phyloP scores from a whole-genome alignment of 2,329 filamentous ascomycete genomes.

The Clathrospora elynae region DNA sequence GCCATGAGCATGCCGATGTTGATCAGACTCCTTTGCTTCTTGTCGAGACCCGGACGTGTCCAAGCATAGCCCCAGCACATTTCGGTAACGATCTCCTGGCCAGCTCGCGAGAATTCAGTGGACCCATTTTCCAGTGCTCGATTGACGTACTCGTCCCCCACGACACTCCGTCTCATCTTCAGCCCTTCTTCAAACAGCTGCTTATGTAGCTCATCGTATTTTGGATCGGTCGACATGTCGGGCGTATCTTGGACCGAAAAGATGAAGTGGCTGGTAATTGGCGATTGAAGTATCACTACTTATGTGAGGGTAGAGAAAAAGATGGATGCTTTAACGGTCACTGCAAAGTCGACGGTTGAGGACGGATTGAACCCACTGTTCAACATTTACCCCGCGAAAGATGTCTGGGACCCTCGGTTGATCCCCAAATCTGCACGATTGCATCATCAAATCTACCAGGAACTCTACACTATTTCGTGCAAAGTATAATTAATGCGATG shows the following conservation, averaged over 20 bases:
- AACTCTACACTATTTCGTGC: too few relatives aligned
- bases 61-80: conserved; percentile 68
- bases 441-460: too few relatives aligned
- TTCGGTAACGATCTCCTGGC: conserved; percentile 68
- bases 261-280: background rate
- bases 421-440: too few relatives aligned
- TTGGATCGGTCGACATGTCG: conserved; percentile 50
- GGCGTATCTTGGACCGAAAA: conserved; percentile 16
- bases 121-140: conserved; percentile 60
- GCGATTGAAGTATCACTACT: background rate
- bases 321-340: too few relatives aligned
- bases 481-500: too few relatives aligned
- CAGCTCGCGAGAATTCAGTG: conserved; percentile 63
- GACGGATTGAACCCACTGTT: too few relatives aligned
- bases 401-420: too few relatives aligned
- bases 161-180: conserved; percentile 63
- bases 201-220: conserved; percentile 55
- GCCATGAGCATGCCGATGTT: conserved; percentile 70
- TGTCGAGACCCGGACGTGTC: conserved; percentile 65
- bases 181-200: conserved; percentile 66
- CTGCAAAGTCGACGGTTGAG: too few relatives aligned
- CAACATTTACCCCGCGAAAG: too few relatives aligned
- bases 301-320: background rate
- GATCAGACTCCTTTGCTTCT: conserved; percentile 65
- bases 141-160: conserved; percentile 66